Evolutionary conservation across 2,329 filamentous ascomycete species (phyloP).

Genomic region (Coleophoma crateriformis): DNA sequence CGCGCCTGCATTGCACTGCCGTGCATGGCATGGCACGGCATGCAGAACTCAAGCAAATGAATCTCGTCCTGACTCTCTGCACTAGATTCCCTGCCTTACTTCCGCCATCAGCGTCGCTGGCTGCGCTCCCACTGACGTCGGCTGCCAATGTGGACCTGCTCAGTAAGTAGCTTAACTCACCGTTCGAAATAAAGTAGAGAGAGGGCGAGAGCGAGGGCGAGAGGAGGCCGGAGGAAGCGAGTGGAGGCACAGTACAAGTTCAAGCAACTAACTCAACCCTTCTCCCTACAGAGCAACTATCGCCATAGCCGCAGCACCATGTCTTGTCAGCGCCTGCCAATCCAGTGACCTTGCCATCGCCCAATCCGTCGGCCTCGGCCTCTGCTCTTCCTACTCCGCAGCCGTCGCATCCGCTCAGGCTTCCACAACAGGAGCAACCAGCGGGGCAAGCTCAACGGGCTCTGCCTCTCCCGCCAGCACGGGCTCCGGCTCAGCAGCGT

Average conservation of each 20-base stretch:
- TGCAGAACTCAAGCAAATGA: not conserved
- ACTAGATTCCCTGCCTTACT: slow-evolving; percentile 26
- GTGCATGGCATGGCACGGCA: not conserved
- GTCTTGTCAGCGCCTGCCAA: slow-evolving; percentile 27
- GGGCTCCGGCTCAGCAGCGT: not conserved
- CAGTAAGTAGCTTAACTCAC: not conserved
- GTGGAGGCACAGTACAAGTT: not conserved
- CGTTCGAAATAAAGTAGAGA: not conserved
- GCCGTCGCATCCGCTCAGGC: not conserved
- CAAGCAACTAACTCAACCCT: not conserved
- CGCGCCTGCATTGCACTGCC: not conserved
- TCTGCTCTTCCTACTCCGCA: slow-evolving; percentile 24
- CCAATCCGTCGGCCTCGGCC: slow-evolving; percentile 22
- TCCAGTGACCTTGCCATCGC: slow-evolving; percentile 24
- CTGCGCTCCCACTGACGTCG: slow-evolving; percentile 27
- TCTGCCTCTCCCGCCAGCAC: not conserved
- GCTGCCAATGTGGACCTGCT: slow-evolving; percentile 27
- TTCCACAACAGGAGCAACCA: not conserved
- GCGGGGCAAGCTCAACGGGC: not conserved
- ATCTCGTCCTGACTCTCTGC: not conserved
- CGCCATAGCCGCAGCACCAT: slow-evolving; percentile 22
- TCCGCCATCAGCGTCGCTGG: slow-evolving; percentile 27
- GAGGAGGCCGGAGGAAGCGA: not conserved
- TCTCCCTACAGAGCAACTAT: slow-evolving; percentile 10
- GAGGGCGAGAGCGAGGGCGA: not conserved